Conservation (phyloP, 2,329 filamentous ascomycete species). For the Ophiocordyceps camponoti-rufipedis region DNA sequence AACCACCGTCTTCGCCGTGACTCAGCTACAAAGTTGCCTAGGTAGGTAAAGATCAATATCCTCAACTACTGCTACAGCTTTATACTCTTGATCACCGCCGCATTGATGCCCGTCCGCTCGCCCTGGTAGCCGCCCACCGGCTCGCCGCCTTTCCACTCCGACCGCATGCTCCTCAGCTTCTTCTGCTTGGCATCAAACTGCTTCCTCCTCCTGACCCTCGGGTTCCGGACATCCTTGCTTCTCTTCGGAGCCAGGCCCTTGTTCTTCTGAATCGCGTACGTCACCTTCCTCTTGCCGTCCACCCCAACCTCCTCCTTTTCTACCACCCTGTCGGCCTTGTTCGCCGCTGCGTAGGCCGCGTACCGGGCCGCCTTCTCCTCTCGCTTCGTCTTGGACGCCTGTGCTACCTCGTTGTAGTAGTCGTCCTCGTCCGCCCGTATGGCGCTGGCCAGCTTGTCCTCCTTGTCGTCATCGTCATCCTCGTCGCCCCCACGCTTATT, state of each 20-base stretch:
- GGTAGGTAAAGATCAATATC: too few relatives aligned
- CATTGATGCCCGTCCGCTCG: constrained; percentile 91
- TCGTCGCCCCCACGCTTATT: constrained; percentile 47
- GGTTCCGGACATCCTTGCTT: constrained; percentile 89
- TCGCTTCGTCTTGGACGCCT: constrained; percentile 50
- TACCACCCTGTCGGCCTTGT: constrained; percentile 43
- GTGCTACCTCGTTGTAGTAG: constrained; percentile 81
- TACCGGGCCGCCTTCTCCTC: constrained; percentile 47
- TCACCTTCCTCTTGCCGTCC: constrained; percentile 84
- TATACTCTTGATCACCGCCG: constrained; percentile 76
- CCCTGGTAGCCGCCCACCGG: constrained; percentile 74
- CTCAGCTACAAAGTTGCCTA: too few relatives aligned
- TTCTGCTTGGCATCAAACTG: constrained; percentile 95
- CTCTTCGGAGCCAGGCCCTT: constrained; percentile 80
- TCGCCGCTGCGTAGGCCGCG: constrained; percentile 39
- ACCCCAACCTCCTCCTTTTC: constrained; percentile 52
- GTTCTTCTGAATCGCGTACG: constrained; percentile 91
- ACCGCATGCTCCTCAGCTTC: constrained; percentile 78
- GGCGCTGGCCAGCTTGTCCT: constrained; percentile 31
- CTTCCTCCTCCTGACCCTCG: constrained; percentile 94
- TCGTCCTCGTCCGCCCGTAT: constrained; percentile 46
- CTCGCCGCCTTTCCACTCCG: constrained; percentile 72
- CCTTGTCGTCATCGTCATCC: constrained; percentile 51
- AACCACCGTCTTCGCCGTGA: too few relatives aligned
- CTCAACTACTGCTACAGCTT: constrained; percentile 45